These are phyloP conservation scores for Fomitopsis pulvina DNA, from an alignment of 768 basidiomycete species.

Conservation along the genomic window DNA sequence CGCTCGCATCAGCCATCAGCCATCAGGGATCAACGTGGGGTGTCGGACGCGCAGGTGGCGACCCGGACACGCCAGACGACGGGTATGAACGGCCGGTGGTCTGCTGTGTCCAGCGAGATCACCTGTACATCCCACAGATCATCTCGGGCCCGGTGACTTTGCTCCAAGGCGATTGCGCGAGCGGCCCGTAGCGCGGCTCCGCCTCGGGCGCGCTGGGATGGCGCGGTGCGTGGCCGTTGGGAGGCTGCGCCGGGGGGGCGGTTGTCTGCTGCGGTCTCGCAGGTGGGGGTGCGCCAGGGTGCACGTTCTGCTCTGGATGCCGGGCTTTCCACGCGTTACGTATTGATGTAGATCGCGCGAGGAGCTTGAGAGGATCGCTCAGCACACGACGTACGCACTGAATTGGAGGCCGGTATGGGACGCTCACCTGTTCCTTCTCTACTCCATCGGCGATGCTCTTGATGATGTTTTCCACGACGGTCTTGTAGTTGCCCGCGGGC, in stretches of 20 bases:
- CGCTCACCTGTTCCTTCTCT: slow-evolving; percentile 68
- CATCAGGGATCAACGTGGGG: neutral
- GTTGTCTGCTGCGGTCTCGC: slow-evolving; percentile 18
- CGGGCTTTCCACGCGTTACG: slow-evolving; percentile 74
- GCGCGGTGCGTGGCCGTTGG: slow-evolving; percentile 16
- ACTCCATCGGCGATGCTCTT: slow-evolving; percentile 92
- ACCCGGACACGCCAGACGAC: neutral
- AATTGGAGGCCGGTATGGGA: slow-evolving; percentile 1
- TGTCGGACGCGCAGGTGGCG: neutral
- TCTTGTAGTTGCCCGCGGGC: slow-evolving; percentile 81
- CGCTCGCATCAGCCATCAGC: too few species aligned
- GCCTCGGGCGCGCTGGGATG: slow-evolving; percentile 19
- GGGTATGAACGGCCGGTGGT: neutral
- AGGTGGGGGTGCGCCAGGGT: slow-evolving; percentile 18
- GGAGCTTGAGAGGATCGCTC: slow-evolving; percentile 39
- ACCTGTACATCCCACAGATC: slow-evolving; percentile 64
- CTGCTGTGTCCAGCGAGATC: slow-evolving; percentile 15
- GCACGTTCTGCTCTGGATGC: slow-evolving; percentile 24
- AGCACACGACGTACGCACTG: too few species aligned
- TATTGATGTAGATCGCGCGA: slow-evolving; percentile 56
- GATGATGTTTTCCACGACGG: slow-evolving; percentile 82
- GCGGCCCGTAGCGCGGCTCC: slow-evolving; percentile 57
- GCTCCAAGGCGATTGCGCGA: slow-evolving; percentile 61
- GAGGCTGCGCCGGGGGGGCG: slow-evolving; percentile 8
- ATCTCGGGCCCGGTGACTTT: slow-evolving; percentile 62